phyloP scores from a whole-genome alignment of 2,329 filamentous ascomycete species.

The Fonsecaea pedrosoi region DNA sequence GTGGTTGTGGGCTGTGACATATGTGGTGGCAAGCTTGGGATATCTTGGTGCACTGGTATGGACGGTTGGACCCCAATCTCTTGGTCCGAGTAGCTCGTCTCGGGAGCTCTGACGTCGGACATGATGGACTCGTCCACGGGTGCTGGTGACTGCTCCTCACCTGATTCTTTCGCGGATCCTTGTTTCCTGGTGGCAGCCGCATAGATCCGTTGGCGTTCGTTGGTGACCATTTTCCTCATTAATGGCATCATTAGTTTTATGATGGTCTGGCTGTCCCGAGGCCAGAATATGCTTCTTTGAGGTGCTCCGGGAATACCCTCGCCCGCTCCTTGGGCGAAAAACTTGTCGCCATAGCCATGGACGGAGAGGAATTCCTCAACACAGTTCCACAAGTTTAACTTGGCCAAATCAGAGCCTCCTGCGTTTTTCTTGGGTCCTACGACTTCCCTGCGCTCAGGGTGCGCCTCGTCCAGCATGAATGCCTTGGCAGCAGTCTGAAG shows the following conservation, averaged over 20 bases:
- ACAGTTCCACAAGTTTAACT: constrained; percentile 62
- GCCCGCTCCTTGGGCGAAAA: constrained; percentile 49
- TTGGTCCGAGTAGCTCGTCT: constrained; percentile 5
- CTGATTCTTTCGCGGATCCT: constrained; percentile 39
- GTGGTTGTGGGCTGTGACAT: constrained; percentile 19
- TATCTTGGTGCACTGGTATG: constrained; percentile 7
- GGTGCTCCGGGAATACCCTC: constrained; percentile 47
- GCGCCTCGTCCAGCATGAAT: constrained; percentile 63
- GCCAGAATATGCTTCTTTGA: constrained; percentile 59
- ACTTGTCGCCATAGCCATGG: constrained; percentile 59
- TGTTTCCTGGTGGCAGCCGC: constrained; percentile 63
- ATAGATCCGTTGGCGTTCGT: constrained; percentile 65
- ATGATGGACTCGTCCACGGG: constrained; percentile 13
- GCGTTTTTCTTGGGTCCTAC: constrained; percentile 61
- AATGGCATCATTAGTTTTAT: constrained; percentile 64
- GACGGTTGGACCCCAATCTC: constrained; percentile 8
- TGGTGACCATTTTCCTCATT: constrained; percentile 65
- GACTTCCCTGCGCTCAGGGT: constrained; percentile 63
- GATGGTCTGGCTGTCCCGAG: constrained; percentile 61
- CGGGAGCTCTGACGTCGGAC: constrained; percentile 4
- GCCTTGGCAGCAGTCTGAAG: constrained; percentile 62
- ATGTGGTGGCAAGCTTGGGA: constrained; percentile 2
- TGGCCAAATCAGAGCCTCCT: constrained; percentile 63
- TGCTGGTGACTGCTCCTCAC: constrained; percentile 17
- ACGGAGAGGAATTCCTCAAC: constrained; percentile 61